Conservation (phyloP, 768 basidiomycete species). For the Tephrocybe sp. region DNA sequence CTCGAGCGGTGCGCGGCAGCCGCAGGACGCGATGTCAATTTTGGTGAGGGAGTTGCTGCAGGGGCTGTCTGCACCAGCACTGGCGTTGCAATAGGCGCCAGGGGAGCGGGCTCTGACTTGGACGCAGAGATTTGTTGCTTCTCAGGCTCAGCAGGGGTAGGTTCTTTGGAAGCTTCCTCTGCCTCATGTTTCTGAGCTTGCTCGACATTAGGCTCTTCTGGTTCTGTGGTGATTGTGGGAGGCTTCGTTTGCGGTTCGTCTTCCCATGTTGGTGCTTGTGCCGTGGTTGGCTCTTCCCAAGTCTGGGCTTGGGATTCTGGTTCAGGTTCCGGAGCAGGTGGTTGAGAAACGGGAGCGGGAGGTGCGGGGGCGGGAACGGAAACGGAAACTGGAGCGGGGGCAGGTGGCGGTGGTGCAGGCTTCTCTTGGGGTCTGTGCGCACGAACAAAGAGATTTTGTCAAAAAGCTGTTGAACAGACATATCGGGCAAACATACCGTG, state of each 20-base stretch:
- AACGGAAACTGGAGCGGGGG: conserved; percentile 15
- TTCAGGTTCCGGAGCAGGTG: conserved; percentile 30
- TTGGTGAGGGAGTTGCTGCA: conserved; percentile 44
- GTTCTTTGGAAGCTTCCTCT: conserved; percentile 28
- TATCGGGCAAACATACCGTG: conserved; percentile 47
- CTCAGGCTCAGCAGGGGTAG: conserved; percentile 28
- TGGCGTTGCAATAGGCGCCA: conserved; percentile 28
- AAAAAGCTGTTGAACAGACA: conserved; percentile 8
- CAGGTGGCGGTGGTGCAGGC: conserved; percentile 41
- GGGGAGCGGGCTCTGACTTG: conserved; percentile 35
- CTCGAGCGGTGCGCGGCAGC: conserved; percentile 52
- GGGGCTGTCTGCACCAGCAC: conserved; percentile 31
- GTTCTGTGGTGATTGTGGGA: conserved; percentile 23
- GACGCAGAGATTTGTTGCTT: conserved; percentile 23
- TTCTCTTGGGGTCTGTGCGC: conserved; percentile 62
- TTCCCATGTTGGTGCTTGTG: conserved; percentile 67
- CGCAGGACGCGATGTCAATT: conserved; percentile 52
- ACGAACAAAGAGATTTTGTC: background rate
- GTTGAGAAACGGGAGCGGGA: conserved; percentile 31
- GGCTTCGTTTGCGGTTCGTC: conserved; percentile 53
- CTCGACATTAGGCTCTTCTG: conserved; percentile 18
- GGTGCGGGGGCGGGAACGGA: conserved; percentile 19
- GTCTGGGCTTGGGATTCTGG: conserved; percentile 36
- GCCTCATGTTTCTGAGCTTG: conserved; percentile 25
- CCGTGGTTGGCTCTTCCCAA: conserved; percentile 76